Percentiles rank a stretch among this genome's conserved stretches.
Conservation (phyloP, 768 basidiomycete genomes). For the Kwoniella shandongensis region DNA sequence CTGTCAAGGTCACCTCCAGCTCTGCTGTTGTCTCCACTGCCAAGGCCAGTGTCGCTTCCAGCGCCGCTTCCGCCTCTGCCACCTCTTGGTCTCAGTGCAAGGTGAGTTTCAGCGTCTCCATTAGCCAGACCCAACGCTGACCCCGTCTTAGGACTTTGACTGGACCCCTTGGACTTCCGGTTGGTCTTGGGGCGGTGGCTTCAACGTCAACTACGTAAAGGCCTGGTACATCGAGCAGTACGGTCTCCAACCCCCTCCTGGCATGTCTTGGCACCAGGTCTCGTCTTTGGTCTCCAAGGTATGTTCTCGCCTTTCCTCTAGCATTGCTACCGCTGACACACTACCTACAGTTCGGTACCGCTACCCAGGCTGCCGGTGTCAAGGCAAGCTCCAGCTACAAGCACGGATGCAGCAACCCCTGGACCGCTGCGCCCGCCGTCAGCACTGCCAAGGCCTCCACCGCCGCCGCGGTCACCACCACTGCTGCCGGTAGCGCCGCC, state of each 20-base stretch:
- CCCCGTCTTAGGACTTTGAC: constrained; percentile 10
- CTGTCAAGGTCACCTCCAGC: constrained; percentile 12
- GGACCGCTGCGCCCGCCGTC: constrained; percentile 15
- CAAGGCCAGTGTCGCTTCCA: constrained; percentile 7
- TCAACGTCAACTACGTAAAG: constrained; percentile 19
- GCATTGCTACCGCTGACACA: background rate
- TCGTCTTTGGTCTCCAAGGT: constrained; percentile 19
- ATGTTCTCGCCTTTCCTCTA: background rate
- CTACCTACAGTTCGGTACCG: constrained; percentile 11
- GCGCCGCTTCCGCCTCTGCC: constrained; percentile 12
- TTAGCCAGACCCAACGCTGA: background rate
- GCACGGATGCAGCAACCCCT: constrained; percentile 23
- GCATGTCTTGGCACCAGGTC: constrained; percentile 24
- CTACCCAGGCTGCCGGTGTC: constrained; percentile 8
- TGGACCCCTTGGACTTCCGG: constrained; percentile 16
- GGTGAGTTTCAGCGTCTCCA: background rate
- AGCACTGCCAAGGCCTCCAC: constrained; percentile 7
- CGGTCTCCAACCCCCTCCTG: constrained; percentile 21
- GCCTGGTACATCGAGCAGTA: constrained; percentile 26
- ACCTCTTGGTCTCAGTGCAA: constrained; percentile 22
- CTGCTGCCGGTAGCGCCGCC: constrained; percentile 7
- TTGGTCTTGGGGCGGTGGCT: constrained; percentile 25
- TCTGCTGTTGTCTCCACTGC: constrained; percentile 6
- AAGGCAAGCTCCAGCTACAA: constrained; percentile 18
- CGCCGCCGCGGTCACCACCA: background rate